phyloP scores from a whole-genome alignment of 176 grass and related monocot species.

The Melocanna baccifera region DNA sequence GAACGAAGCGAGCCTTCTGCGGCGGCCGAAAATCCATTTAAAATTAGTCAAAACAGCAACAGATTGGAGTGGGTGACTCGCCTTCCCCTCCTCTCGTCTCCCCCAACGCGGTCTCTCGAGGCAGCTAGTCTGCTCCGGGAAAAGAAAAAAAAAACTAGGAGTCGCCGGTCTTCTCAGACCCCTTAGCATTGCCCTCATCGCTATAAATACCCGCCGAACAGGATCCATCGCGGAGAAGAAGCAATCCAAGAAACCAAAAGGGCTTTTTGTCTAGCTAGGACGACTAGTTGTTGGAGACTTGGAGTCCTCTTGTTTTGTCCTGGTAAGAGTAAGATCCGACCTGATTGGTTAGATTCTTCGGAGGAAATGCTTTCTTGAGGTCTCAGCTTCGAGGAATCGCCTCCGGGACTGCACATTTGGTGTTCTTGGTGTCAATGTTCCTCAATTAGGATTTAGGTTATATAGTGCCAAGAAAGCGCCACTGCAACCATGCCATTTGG shows the following conservation, averaged over 20 bases:
- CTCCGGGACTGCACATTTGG: constrained; percentile 15
- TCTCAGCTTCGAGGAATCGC: background rate
- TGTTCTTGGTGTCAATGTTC: background rate
- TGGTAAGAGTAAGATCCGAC: constrained; percentile 59
- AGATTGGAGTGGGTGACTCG: no score
- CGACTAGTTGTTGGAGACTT: background rate
- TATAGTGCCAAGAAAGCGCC: background rate
- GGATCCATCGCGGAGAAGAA: constrained; percentile 7
- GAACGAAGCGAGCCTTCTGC: background rate
- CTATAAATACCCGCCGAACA: constrained; percentile 30
- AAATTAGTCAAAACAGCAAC: constrained; percentile 25
- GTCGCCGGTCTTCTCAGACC: constrained; percentile 34
- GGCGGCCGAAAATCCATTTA: background rate
- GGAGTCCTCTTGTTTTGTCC: background rate
- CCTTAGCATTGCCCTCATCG: background rate
- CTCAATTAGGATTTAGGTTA: background rate
- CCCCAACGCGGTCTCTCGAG: no score
- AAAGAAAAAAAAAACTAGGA: no score
- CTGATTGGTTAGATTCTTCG: background rate
- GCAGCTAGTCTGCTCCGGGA: no score
- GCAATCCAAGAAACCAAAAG: constrained; percentile 10
- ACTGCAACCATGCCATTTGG: background rate
- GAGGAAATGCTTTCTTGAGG: background rate
- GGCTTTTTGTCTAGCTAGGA: background rate
- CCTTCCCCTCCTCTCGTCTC: no score